These are phyloP conservation scores for Verticillium dahliae DNA, from an alignment of 2,329 filamentous ascomycete genomes.

Conservation along the genomic window DNA sequence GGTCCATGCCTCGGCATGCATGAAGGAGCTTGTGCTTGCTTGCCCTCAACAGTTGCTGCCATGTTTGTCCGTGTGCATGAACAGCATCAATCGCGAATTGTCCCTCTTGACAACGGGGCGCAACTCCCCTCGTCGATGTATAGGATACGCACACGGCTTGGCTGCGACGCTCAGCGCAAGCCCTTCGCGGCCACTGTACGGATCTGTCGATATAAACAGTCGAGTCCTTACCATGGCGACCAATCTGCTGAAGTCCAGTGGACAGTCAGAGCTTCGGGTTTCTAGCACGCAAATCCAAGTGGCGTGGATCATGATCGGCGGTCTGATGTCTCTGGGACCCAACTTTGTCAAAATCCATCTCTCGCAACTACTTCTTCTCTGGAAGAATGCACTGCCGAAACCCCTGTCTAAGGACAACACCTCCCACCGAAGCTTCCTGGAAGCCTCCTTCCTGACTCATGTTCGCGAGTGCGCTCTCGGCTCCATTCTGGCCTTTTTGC, in stretches of 20 bases:
- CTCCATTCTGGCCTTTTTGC: constrained; percentile 84
- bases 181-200: constrained; percentile 80
- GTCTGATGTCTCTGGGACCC: constrained; percentile 90
- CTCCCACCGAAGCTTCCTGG: constrained; percentile 72
- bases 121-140: constrained; percentile 74
- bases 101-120: constrained; percentile 67
- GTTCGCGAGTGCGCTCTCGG: constrained; percentile 91
- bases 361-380: constrained; percentile 84
- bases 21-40: constrained; percentile 81
- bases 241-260: constrained; percentile 83
- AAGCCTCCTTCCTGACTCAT: constrained; percentile 88
- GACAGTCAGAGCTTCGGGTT: constrained; percentile 81
- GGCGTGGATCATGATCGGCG: constrained; percentile 94
- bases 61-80: constrained; percentile 93
- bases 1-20: constrained; percentile 76
- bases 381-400: constrained; percentile 96
- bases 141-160: constrained; percentile 87
- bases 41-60: constrained; percentile 89
- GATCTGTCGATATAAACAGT: constrained; percentile 92
- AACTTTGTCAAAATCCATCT: constrained; percentile 99
- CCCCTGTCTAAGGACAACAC: constrained; percentile 91
- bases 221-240: constrained; percentile 87
- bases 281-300: constrained; percentile 96
- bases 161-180: constrained; percentile 88
- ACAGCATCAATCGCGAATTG: constrained; percentile 83